A percentile compares a stretch with the other conserved stretches of the same genome.
phyloP scores from a whole-genome alignment of 2,329 filamentous ascomycete species.

The Penicillium paneum region DNA sequence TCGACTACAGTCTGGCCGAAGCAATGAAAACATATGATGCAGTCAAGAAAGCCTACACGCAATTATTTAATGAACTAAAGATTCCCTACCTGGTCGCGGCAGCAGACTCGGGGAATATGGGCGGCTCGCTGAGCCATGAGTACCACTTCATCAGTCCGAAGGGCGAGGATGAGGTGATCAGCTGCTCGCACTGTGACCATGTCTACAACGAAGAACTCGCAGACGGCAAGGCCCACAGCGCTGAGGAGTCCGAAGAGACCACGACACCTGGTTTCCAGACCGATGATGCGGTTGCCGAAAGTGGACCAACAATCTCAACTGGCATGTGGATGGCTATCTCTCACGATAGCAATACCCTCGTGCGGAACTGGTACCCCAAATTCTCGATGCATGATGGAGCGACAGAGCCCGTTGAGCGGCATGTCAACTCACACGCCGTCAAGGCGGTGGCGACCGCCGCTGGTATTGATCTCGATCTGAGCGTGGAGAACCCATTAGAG shows the following conservation, averaged over 20 bases:
- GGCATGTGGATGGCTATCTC: slow-evolving; percentile 43
- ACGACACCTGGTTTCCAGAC: slow-evolving; percentile 25
- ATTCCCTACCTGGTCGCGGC: slow-evolving; percentile 80
- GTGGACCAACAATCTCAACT: slow-evolving; percentile 33
- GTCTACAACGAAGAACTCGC: slow-evolving; percentile 87
- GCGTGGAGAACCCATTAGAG: slow-evolving; percentile 58
- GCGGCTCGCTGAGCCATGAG: slow-evolving; percentile 87
- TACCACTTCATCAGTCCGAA: slow-evolving; percentile 78
- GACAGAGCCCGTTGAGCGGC: slow-evolving; percentile 34
- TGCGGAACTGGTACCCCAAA: slow-evolving; percentile 67
- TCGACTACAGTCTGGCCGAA: slow-evolving; percentile 66
- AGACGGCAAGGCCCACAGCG: slow-evolving; percentile 36
- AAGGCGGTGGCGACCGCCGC: slow-evolving; percentile 53
- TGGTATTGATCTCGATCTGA: slow-evolving; percentile 66
- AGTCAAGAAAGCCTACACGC: slow-evolving; percentile 70
- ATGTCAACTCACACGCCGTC: slow-evolving; percentile 61
- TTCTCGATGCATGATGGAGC: slow-evolving; percentile 32
- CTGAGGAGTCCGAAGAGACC: slow-evolving; percentile 4
- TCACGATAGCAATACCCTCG: slow-evolving; percentile 61
- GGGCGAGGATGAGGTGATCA: slow-evolving; percentile 82
- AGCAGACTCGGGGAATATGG: slow-evolving; percentile 95
- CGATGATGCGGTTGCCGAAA: slow-evolving; percentile 17
- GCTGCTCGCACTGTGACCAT: slow-evolving; percentile 70
- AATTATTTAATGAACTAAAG: slow-evolving; percentile 77
- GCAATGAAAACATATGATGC: slow-evolving; percentile 77